These are phyloP conservation scores for Sporothrix pseudoabietina DNA, from an alignment of 2,329 filamentous ascomycete species.

Conservation along the genomic window DNA sequence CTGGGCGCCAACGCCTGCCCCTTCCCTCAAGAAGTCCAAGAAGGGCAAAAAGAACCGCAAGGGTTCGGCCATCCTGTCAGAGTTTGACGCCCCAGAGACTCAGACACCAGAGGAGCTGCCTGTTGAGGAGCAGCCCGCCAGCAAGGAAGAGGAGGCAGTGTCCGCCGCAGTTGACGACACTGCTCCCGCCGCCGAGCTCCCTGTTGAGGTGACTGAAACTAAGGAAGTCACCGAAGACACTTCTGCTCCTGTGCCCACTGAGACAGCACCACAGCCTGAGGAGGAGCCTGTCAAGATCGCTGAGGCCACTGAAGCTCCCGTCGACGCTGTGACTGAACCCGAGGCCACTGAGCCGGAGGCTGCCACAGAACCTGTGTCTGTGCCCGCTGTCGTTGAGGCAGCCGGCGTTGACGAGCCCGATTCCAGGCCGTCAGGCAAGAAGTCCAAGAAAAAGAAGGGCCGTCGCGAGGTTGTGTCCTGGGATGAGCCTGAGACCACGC, in stretches of 20 bases:
- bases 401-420: neutral
- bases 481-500: neutral
- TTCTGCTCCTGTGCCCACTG: neutral
- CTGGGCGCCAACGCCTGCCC: neutral
- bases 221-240: neutral
- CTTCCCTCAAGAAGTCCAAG: constrained; percentile 42
- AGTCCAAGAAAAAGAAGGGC: constrained; percentile 24
- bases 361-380: neutral
- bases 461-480: neutral
- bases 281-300: neutral
- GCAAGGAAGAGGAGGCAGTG: neutral
- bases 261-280: neutral
- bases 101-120: neutral
- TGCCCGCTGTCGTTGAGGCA: neutral
- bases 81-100: neutral
- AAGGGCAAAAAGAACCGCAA: constrained; percentile 38
- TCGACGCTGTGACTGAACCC: neutral
- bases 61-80: neutral
- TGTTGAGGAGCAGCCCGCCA: neutral
- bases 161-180: neutral
- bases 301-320: neutral
- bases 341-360: neutral
- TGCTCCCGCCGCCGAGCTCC: neutral
- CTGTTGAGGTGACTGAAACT: neutral
- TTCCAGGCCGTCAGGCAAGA: neutral